Conservation (phyloP, 108 stramenopile genomes). For the Nitzschia sp. region DNA sequence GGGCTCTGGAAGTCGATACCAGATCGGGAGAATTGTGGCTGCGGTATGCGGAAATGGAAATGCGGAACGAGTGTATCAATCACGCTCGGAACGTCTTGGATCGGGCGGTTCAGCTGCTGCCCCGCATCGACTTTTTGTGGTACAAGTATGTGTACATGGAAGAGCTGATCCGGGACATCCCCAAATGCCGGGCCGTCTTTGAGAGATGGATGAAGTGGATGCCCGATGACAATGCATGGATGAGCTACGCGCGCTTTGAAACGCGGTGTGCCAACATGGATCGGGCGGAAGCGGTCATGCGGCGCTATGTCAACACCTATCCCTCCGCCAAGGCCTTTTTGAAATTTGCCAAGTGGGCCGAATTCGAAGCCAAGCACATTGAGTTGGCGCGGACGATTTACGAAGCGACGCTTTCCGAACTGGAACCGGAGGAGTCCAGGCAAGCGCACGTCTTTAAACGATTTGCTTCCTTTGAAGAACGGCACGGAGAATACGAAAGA, state of each 20-base stretch:
- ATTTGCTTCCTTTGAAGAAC: constrained; percentile 91
- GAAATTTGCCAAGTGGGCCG: constrained; percentile 98
- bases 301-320: constrained; percentile 92
- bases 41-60: constrained; percentile 97
- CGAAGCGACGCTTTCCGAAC: constrained; percentile 91
- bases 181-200: constrained; percentile 93
- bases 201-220: constrained; percentile 99
- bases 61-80: constrained; percentile 98
- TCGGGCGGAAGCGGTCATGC: constrained; percentile 78
- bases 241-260: constrained; percentile 95
- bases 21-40: constrained; percentile 91
- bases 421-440: constrained; percentile 87
- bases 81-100: constrained; percentile 98
- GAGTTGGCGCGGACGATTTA: constrained; percentile 91
- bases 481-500: constrained; percentile 97
- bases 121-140: constrained; percentile 97
- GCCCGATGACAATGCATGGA: constrained; percentile 98
- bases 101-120: constrained; percentile 93
- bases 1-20: constrained; percentile 95
- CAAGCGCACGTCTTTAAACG: constrained; percentile 81
- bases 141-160: constrained; percentile 99
- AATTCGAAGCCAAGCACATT: constrained; percentile 89
- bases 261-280: constrained; percentile 79
- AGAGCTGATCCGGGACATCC: constrained; percentile 95
- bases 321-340: constrained; percentile 87